A percentile compares a stretch with the other conserved stretches of the same genome.
phyloP scores from a whole-genome alignment of 306 rosid genomes.

The Corylus americana region DNA sequence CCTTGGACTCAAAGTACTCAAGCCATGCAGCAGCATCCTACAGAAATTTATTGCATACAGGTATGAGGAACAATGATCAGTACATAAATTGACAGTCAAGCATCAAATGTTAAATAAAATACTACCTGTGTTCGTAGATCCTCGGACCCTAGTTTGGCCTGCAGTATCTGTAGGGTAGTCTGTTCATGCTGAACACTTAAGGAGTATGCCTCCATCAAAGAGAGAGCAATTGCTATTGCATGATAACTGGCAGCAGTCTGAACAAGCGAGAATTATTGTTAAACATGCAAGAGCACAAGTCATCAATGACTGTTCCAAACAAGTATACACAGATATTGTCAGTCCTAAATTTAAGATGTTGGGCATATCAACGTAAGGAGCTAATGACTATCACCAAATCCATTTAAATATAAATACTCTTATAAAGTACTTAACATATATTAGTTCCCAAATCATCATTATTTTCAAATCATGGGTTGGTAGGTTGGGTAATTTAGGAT shows the following conservation, averaged over 20 bases:
- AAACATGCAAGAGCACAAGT: constrained; percentile 20
- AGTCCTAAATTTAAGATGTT: no score
- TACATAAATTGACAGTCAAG: constrained; percentile 6
- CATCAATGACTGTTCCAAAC: constrained; percentile 16
- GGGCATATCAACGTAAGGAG: no score
- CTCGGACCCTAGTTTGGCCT: constrained; percentile 92
- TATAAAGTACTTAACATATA: no score
- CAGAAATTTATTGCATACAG: constrained; percentile 24
- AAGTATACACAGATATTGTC: neutral
- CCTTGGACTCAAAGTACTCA: constrained; percentile 97
- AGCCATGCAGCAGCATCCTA: constrained; percentile 99
- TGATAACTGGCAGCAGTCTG: constrained; percentile 99
- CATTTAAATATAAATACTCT: no score
- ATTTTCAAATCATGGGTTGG: no score
- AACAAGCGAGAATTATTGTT: constrained; percentile 25
- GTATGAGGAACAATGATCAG: constrained; percentile 16
- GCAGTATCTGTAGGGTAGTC: constrained; percentile 92
- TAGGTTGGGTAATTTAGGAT: no score
- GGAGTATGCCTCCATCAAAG: constrained; percentile 98
- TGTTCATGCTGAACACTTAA: constrained; percentile 96
- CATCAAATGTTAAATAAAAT: constrained; percentile 13
- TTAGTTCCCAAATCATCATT: no score
- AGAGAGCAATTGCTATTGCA: constrained; percentile 98
- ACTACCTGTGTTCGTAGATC: constrained; percentile 94
- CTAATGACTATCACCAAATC: no score